Evolutionary conservation across 306 rosid species (phyloP), one percentile per base, ranked within the genome.

Genomic region (Spatholobus suberectus): DNA sequence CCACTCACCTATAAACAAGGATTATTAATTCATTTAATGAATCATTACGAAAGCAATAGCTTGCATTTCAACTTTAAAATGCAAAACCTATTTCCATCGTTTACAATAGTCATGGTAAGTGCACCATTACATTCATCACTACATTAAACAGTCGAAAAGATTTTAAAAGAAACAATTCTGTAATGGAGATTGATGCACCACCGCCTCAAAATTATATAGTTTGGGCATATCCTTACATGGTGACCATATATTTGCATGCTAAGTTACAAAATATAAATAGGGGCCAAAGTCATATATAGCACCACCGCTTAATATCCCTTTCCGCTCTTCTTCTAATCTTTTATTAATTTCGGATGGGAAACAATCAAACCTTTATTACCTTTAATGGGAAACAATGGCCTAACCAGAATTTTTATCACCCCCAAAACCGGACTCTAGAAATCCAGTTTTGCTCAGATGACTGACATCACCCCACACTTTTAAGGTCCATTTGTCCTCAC

Each of bases 401-500:
- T 92, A 96, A 82, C 98, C 96, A 62, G 97, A 96, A 59, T 71
- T 84, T 83, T 43, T 88, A 58, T 91, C 97, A 81, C 99, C 99
- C 23, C 99, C 97, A 84, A 93, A 96, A 75, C 92, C 94, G 3
- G 96, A 88, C 61, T 88, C 78, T 38, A 94, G 92, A 91, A 73
- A 88, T 44, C 62, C 92, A 49, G 92, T 84, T 84, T 85, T 81
- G 62, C 76, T 68, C 77, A 94, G 90, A 89, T 96, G 98, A 79
- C 89, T 84, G 82, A 94, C 89, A 89, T 96, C 98, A 75, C 94
- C 92, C 94, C 94, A 90, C 38, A 86, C 61, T 85, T 91, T 83
- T 61, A 96, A 21, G 80, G 83, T 83, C 92, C 97, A 92, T 68
- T 84, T 86, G 54, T 87, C 88, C 23, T 88, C 94, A 70, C 80